Conservation (phyloP, 768 basidiomycete species). For the Boletus insuetus region DNA sequence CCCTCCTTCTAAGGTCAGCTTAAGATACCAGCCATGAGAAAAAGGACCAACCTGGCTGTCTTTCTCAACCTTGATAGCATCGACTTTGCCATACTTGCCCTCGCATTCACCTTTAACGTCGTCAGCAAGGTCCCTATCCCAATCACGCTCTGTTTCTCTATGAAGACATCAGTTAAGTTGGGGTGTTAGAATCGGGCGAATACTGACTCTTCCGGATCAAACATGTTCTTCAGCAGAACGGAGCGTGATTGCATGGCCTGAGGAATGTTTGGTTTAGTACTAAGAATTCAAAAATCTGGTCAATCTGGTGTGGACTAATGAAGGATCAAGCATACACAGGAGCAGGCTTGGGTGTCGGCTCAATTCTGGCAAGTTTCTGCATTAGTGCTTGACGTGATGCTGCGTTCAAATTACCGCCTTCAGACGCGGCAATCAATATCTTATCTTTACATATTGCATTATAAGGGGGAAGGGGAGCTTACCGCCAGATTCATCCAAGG, state of each 20-base stretch:
- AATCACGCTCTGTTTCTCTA: constrained; percentile 93
- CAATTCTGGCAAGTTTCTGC: constrained; percentile 99
- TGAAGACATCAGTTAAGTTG: constrained; percentile 5
- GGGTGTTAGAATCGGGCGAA: constrained; percentile 1
- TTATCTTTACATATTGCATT: neutral
- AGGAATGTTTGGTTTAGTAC: constrained; percentile 75
- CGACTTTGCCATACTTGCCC: constrained; percentile 83
- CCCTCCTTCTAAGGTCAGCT: constrained; percentile 52
- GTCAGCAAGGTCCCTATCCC: constrained; percentile 94
- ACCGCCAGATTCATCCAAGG: constrained; percentile 91
- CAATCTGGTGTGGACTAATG: neutral
- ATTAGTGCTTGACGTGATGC: constrained; percentile 98
- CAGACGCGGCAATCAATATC: constrained; percentile 8
- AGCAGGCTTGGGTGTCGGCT: constrained; percentile 57
- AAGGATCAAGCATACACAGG: constrained; percentile 50
- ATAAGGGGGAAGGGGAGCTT: constrained; percentile 11
- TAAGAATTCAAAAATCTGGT: constrained; percentile 31
- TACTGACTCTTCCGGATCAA: constrained; percentile 91
- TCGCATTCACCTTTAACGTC: constrained; percentile 96
- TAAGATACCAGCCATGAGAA: neutral
- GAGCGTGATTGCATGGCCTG: constrained; percentile 87
- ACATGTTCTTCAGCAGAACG: constrained; percentile 92
- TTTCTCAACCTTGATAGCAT: constrained; percentile 88
- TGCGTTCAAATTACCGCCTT: constrained; percentile 97
- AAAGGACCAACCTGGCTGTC: constrained; percentile 74